Evolutionary conservation across 768 basidiomycete genomes (phyloP).

Genomic region (Phylloporus rhodoxanthus): DNA sequence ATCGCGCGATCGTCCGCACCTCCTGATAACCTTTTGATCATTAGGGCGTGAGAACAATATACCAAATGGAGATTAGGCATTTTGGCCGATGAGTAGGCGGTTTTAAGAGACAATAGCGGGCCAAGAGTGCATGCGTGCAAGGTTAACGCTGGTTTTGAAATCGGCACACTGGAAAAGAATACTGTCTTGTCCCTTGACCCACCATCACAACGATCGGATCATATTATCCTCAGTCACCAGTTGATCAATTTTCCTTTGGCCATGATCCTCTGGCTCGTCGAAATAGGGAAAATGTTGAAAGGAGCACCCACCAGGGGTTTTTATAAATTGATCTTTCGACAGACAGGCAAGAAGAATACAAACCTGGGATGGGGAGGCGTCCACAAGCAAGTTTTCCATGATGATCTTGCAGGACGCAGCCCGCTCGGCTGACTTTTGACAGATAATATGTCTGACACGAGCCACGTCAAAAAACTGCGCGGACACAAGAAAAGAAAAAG

Average conservation of each 20-base stretch:
- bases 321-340: neutral
- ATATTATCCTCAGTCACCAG: neutral
- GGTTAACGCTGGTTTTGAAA: constrained; percentile 2
- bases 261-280: constrained; percentile 3
- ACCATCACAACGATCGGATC: neutral
- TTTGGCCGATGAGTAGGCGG: constrained; percentile 11
- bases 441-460: neutral
- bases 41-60: constrained; percentile 21
- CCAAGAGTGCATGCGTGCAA: constrained; percentile 2
- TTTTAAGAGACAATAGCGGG: constrained; percentile 51
- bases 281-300: neutral
- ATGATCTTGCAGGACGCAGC: neutral
- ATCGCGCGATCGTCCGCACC: constrained; percentile 48
- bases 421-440: neutral
- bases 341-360: neutral
- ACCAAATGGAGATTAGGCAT: constrained; percentile 16
- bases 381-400: neutral
- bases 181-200: neutral
- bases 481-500: neutral
- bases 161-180: neutral
- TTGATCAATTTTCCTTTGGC: neutral
- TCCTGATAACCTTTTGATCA: constrained; percentile 68
- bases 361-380: neutral
- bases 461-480: neutral
- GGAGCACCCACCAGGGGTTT: neutral